Percentiles rank a stretch among this genome's conserved stretches.
These are phyloP conservation scores for Fusarium sambucinum DNA, from an alignment of 2,329 filamentous ascomycete genomes.

Conservation along the genomic window DNA sequence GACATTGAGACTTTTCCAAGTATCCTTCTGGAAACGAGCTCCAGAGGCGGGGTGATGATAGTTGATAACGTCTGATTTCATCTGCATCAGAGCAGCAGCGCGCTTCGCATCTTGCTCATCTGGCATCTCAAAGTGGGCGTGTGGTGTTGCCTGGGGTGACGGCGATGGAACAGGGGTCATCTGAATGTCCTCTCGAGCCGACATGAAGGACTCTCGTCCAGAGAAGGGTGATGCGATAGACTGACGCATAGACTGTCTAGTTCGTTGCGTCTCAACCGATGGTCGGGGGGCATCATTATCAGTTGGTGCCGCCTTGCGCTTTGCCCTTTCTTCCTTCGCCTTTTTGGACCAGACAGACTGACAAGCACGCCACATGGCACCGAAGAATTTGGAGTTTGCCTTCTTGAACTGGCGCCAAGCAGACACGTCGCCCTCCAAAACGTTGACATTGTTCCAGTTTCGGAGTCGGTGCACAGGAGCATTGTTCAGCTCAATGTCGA, in stretches of 20 bases:
- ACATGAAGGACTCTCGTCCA: constrained; percentile 65
- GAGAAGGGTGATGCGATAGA: constrained; percentile 64
- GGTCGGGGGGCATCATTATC: constrained; percentile 67
- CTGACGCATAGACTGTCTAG: constrained; percentile 52
- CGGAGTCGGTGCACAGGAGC: constrained; percentile 90
- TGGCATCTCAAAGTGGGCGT: constrained; percentile 56
- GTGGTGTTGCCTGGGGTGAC: constrained; percentile 59
- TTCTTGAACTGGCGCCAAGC: constrained; percentile 93
- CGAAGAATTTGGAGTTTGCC: constrained; percentile 74
- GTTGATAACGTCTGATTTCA: constrained; percentile 76
- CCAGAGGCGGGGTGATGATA: constrained; percentile 72
- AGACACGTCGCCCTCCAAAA: constrained; percentile 86
- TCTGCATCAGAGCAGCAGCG: constrained; percentile 56
- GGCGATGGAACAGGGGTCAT: constrained; percentile 96
- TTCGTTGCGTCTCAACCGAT: constrained; percentile 63
- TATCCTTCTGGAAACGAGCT: constrained; percentile 90
- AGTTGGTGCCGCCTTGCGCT: constrained; percentile 54
- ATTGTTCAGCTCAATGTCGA: constrained; percentile 96
- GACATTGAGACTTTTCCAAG: constrained; percentile 95
- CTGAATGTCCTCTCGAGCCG: constrained; percentile 79
- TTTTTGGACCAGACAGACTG: constrained; percentile 65
- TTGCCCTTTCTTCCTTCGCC: constrained; percentile 62
- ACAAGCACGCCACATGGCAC: constrained; percentile 64
- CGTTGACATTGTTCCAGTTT: constrained; percentile 94
- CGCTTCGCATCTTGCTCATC: constrained; percentile 53